A percentile compares a stretch with the other conserved stretches of the same genome.
phyloP scores from a whole-genome alignment of 2,329 filamentous ascomycete species.

The Aspergillus sergii region DNA sequence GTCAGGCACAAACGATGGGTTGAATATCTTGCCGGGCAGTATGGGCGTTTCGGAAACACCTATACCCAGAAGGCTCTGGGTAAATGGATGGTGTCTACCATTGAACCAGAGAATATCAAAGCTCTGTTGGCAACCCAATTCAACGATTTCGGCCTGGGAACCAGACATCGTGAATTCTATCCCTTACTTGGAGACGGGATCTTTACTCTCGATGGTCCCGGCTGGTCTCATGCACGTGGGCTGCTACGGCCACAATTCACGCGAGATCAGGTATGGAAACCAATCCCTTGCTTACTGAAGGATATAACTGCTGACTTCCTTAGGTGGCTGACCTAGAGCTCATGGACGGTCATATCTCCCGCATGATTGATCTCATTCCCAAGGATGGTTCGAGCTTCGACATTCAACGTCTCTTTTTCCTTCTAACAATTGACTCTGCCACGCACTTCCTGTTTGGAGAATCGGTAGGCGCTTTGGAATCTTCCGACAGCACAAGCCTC shows the following conservation, averaged over 20 bases:
- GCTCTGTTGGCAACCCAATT: constrained; percentile 84
- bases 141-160: constrained; percentile 76
- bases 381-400: constrained; percentile 59
- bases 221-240: constrained; percentile 78
- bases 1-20: constrained; percentile 34
- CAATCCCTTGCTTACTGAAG: too few relatives aligned
- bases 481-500: constrained; percentile 51
- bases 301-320: background rate
- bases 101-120: constrained; percentile 69
- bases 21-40: constrained; percentile 30
- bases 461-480: constrained; percentile 62
- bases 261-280: constrained; percentile 66
- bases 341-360: constrained; percentile 76
- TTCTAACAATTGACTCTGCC: constrained; percentile 78
- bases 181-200: constrained; percentile 53
- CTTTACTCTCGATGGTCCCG: constrained; percentile 70
- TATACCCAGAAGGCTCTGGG: constrained; percentile 27
- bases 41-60: constrained; percentile 27
- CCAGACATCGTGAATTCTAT: constrained; percentile 66
- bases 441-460: constrained; percentile 85
- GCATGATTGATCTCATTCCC: constrained; percentile 66
- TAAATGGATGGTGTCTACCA: constrained; percentile 29
- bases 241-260: constrained; percentile 85
- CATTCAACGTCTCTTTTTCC: constrained; percentile 76
- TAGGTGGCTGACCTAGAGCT: constrained; percentile 66